Evolutionary conservation across 805 yeast species (phyloP), one percentile per base, ranked within the genome.

Genomic region (Starmerella apicola): DNA sequence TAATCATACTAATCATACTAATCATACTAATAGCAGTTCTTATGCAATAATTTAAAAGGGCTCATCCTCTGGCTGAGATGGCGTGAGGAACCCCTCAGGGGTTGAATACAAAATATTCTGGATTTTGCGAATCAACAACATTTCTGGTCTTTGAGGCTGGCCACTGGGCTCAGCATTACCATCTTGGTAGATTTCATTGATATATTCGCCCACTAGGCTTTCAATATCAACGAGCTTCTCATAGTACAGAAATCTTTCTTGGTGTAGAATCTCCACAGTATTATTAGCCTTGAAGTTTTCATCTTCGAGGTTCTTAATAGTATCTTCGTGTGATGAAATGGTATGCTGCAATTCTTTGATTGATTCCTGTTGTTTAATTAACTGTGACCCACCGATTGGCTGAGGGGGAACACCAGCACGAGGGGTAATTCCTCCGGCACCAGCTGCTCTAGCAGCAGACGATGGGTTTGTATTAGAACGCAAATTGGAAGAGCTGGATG

Each of bases 191-290:
- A 71, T 56, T 34, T 68, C 60, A 38, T 75, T 79, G 37, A 66
- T 69, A 9, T 76, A 67, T 19, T 77, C 71, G 53, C 80, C 84
- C 20, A 79, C 71, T 34, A 86, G 61, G 21, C 83, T 74, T 59
- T 91, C 98, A 41, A 91, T 81, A 43, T 82, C 94, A 47, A 95
- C 70, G 38, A 91, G 65, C 61, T 88, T 91, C 53, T 80, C 77
- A 62, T 82, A 88, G 59, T 91, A 91, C 54, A 88, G 84, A 58
- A 82, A 81, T 46, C 97, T 73, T 57, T 91, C 67, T 36, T 83
- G 63, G 12, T 77, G 72, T 36, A 76, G 81, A 17, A 78, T 70
- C 12, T 78, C 73, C 18, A 71, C 65, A 43, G 81, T 84, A 4
- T 66, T 62, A n/a, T 59, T 61, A 12, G 68, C 59, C 15, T 53